Conservation (phyloP, 495 filamentous ascomycete genomes). For the Neurospora sp. region DNA sequence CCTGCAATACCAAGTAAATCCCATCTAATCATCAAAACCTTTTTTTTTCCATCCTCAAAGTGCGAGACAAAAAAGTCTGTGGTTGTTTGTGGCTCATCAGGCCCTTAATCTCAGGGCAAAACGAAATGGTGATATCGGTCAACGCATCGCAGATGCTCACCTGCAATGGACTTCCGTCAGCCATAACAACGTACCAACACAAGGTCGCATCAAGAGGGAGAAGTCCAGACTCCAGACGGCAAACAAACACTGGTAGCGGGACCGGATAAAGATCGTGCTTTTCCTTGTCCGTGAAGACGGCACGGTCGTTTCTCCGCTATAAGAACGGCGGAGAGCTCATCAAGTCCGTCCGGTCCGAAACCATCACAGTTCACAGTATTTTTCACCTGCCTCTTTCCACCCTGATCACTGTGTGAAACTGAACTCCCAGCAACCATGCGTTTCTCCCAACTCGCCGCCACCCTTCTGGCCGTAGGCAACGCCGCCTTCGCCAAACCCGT, state of each 20-base stretch:
- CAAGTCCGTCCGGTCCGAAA: background rate
- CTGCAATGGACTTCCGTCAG: background rate
- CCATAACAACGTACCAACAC: background rate
- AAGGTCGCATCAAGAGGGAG: background rate
- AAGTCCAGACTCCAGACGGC: background rate
- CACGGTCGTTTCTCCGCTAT: background rate
- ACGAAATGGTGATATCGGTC: background rate
- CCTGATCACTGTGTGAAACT: background rate
- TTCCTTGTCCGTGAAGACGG: background rate
- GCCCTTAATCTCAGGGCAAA: background rate
- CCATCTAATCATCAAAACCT: too few species aligned
- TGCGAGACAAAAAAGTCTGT: background rate
- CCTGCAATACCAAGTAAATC: background rate
- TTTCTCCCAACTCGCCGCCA: slow-evolving; percentile 17
- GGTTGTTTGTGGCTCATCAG: background rate
- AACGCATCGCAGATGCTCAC: background rate
- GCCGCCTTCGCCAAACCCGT: slow-evolving; percentile 10
- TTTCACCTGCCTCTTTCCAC: too few species aligned
- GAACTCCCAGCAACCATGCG: slow-evolving; percentile 15
- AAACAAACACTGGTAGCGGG: background rate
- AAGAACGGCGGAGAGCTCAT: background rate
- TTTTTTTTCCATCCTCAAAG: too few species aligned
- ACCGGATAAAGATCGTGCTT: background rate
- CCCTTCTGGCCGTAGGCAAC: slow-evolving; percentile 15
- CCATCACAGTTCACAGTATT: background rate